A percentile compares a stretch with the other conserved stretches of the same genome.
These are phyloP conservation scores for Coccinonectria pachysandricola DNA, from an alignment of 2,329 filamentous ascomycete genomes.

Conservation along the genomic window DNA sequence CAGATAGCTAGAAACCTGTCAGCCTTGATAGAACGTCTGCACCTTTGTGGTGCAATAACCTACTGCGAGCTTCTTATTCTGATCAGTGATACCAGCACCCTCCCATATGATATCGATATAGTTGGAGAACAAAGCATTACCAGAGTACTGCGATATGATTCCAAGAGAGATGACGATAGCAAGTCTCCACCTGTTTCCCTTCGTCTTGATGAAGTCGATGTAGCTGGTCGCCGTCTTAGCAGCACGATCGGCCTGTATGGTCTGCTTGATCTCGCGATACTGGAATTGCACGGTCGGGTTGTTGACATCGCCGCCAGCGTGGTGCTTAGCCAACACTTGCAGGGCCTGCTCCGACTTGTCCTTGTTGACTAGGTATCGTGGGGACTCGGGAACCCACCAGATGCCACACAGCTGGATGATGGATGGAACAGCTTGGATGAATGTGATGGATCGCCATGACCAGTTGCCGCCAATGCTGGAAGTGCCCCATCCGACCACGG, in stretches of 20 bases:
- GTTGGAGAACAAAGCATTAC: constrained; percentile 15
- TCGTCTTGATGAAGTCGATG: constrained; percentile 11
- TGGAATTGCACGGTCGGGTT: constrained; percentile 13
- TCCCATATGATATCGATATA: constrained; percentile 13
- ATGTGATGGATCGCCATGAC: too few relatives aligned
- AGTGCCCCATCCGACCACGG: too few relatives aligned
- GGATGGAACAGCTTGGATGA: too few relatives aligned
- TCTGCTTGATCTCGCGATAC: constrained; percentile 12
- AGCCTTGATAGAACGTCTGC: constrained; percentile 7
- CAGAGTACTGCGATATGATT: constrained; percentile 14
- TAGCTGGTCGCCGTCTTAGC: constrained; percentile 5
- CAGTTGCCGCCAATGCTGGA: too few relatives aligned
- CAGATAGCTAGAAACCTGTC: constrained; percentile 16
- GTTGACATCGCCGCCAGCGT: constrained; percentile 8
- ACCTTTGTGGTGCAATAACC: not conserved
- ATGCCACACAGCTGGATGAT: constrained; percentile 12
- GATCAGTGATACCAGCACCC: constrained; percentile 14
- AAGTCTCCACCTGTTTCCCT: constrained; percentile 13
- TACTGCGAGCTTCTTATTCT: fast-evolving
- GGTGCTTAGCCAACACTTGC: constrained; percentile 13
- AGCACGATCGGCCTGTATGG: constrained; percentile 11
- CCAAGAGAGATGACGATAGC: constrained; percentile 13
- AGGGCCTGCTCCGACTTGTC: constrained; percentile 12
- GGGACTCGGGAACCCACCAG: constrained; percentile 12
- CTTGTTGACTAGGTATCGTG: constrained; percentile 14